Conservation (phyloP, 176 grass and related monocot genomes). For the Bothriochloa decipiens region DNA sequence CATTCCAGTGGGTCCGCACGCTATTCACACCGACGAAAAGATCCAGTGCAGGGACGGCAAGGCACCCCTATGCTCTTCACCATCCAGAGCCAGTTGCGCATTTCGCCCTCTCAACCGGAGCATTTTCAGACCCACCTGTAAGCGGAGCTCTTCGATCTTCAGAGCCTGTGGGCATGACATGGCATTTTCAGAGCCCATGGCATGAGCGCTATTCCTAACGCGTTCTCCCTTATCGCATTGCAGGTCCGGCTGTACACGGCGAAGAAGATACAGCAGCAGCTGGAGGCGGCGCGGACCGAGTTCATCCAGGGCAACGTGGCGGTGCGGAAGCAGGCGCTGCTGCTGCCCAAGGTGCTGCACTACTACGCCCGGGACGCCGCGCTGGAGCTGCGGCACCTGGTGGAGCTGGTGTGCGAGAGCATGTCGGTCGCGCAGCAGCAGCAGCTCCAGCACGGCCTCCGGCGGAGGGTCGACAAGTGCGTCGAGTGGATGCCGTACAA, state of each 20-base stretch:
- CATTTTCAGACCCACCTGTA: constrained; percentile 91
- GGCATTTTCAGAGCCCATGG: no score
- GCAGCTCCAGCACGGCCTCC: constrained; percentile 44
- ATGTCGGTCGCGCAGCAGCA: constrained; percentile 56
- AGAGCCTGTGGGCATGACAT: neutral
- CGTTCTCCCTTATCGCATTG: neutral
- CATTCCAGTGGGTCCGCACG: constrained; percentile 59
- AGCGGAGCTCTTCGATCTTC: neutral
- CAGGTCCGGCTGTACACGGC: constrained; percentile 81
- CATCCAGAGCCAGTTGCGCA: constrained; percentile 64
- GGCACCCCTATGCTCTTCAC: constrained; percentile 70
- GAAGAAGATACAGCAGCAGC: constrained; percentile 70
- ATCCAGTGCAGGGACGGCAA: constrained; percentile 48
- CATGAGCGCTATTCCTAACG: no score
- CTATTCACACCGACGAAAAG: constrained; percentile 63
- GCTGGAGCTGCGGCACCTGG: constrained; percentile 66
- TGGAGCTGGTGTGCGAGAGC: constrained; percentile 79
- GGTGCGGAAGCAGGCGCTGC: constrained; percentile 64
- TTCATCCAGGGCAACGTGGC: constrained; percentile 71
- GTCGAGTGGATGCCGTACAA: constrained; percentile 94
- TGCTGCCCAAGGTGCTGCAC: constrained; percentile 88
- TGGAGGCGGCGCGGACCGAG: constrained; percentile 65
- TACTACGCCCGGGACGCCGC: constrained; percentile 79
- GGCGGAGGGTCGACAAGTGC: constrained; percentile 61
- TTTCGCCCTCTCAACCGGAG: constrained; percentile 85